Evolutionary conservation across 1,139 yeast species (phyloP).

Genomic region (Magnusiomyces suaveolens): DNA sequence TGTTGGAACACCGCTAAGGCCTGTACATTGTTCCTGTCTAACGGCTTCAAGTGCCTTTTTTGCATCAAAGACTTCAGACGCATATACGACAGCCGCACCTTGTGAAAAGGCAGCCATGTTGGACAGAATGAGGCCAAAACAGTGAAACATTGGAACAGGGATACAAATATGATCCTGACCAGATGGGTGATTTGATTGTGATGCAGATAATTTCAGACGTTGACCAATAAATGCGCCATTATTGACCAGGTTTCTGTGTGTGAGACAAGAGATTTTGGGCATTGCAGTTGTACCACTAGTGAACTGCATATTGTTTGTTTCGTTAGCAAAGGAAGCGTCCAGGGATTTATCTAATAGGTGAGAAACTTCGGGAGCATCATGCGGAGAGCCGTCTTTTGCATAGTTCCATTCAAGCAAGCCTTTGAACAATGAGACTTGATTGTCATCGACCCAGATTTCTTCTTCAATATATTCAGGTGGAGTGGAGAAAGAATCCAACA

Average conservation of each 20-base stretch:
- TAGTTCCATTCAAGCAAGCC: slow-evolving; percentile 12
- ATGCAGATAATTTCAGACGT: slow-evolving; percentile 26
- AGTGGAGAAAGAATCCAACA: slow-evolving; percentile 10
- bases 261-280: slow-evolving; percentile 28
- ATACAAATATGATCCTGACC: slow-evolving; percentile 27
- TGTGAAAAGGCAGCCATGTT: slow-evolving; percentile 26
- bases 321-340: slow-evolving; percentile 18
- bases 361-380: slow-evolving; percentile 12
- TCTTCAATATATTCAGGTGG: slow-evolving; percentile 9
- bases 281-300: slow-evolving; percentile 30
- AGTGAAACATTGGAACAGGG: slow-evolving; percentile 33
- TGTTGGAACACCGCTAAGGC: slow-evolving; percentile 30
- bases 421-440: slow-evolving; percentile 12
- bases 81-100: slow-evolving; percentile 28
- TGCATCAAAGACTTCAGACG: slow-evolving; percentile 29
- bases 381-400: slow-evolving; percentile 7
- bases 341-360: slow-evolving; percentile 12
- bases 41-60: slow-evolving; percentile 22
- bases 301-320: slow-evolving; percentile 29
- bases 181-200: slow-evolving; percentile 22
- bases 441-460: slow-evolving; percentile 4
- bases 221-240: slow-evolving; percentile 27
- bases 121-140: slow-evolving; percentile 31
- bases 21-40: slow-evolving; percentile 25
- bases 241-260: slow-evolving; percentile 27